Evolutionary conservation across 2,329 filamentous ascomycete species (phyloP).

Genomic region (Beauveria bassiana): DNA sequence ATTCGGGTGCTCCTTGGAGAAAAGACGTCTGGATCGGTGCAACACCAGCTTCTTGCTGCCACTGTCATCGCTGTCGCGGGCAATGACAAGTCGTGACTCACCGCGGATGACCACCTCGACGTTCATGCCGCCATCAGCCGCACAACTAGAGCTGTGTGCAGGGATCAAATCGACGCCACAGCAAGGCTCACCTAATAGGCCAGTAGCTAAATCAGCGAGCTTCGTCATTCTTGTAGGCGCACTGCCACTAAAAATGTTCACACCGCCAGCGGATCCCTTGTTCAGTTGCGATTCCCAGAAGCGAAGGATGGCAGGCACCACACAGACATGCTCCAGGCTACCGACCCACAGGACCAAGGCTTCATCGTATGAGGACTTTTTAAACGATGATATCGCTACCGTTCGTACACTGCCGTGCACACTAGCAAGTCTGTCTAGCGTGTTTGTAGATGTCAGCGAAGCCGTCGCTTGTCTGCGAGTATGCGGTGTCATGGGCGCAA

Average conservation of each 20-base stretch:
- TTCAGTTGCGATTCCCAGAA: slow-evolving; percentile 55
- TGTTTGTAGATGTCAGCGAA: slow-evolving; percentile 33
- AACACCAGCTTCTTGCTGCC: slow-evolving; percentile 36
- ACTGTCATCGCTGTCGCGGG: slow-evolving; percentile 45
- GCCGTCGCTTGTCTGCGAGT: slow-evolving; percentile 46
- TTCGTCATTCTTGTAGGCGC: slow-evolving; percentile 50
- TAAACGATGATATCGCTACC: slow-evolving; percentile 34
- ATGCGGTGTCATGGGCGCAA: slow-evolving; percentile 58
- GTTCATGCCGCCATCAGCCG: slow-evolving; percentile 33
- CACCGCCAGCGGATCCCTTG: slow-evolving; percentile 40
- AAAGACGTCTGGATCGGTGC: slow-evolving; percentile 27
- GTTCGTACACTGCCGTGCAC: slow-evolving; percentile 47
- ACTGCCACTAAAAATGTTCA: slow-evolving; percentile 48
- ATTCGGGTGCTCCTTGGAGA: slow-evolving; percentile 34
- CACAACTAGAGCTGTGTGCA: slow-evolving; percentile 19
- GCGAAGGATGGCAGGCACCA: slow-evolving; percentile 45
- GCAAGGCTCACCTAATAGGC: slow-evolving; percentile 50
- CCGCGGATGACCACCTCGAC: slow-evolving; percentile 48
- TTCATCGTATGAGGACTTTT: slow-evolving; percentile 42
- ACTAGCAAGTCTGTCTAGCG: slow-evolving; percentile 42
- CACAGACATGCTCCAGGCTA: slow-evolving; percentile 46
- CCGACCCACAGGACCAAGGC: slow-evolving; percentile 50
- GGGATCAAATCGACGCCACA: slow-evolving; percentile 41
- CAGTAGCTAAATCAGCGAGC: slow-evolving; percentile 43
- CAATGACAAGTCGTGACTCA: slow-evolving; percentile 47